Evolutionary conservation across 1,139 yeast species (phyloP).

Genomic region (Sugiyamaella pinicola): DNA sequence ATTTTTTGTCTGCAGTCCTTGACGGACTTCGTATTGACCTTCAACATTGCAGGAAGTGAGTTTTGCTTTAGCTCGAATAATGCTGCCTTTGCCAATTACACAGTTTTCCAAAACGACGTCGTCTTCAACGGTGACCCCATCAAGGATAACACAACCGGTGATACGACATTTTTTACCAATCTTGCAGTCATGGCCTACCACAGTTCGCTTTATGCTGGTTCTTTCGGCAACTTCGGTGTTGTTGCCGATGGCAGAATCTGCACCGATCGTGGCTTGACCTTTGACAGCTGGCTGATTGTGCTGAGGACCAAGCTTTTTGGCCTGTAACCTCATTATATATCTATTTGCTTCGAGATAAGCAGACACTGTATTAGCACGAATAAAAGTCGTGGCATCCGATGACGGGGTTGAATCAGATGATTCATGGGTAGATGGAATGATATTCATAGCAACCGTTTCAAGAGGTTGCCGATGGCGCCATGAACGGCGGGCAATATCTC

Average conservation of each 20-base stretch:
- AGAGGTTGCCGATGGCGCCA: constrained; percentile 74
- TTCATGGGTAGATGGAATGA: constrained; percentile 40
- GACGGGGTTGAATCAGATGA: too few species aligned
- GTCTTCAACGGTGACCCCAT: constrained; percentile 73
- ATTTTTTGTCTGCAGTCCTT: constrained; percentile 68
- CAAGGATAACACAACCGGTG: constrained; percentile 80
- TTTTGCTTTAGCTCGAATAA: constrained; percentile 48
- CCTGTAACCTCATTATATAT: constrained; percentile 60
- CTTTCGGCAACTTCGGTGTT: constrained; percentile 66
- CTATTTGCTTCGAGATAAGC: constrained; percentile 93
- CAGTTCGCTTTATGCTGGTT: constrained; percentile 82
- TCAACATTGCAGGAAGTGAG: constrained; percentile 78
- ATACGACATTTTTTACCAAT: constrained; percentile 87
- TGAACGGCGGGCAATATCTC: constrained; percentile 87
- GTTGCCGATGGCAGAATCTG: constrained; percentile 76
- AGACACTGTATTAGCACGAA: constrained; percentile 74
- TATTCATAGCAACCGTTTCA: constrained; percentile 53
- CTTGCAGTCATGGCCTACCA: constrained; percentile 71
- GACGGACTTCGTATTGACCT: constrained; percentile 67
- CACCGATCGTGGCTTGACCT: constrained; percentile 78
- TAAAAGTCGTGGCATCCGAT: constrained; percentile 55
- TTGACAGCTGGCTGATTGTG: constrained; percentile 49
- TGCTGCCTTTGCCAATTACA: constrained; percentile 71
- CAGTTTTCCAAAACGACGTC: constrained; percentile 79
- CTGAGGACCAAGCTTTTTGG: constrained; percentile 37